phyloP scores from a whole-genome alignment of 2,329 filamentous ascomycete species.

The Raffaelea arxii region DNA sequence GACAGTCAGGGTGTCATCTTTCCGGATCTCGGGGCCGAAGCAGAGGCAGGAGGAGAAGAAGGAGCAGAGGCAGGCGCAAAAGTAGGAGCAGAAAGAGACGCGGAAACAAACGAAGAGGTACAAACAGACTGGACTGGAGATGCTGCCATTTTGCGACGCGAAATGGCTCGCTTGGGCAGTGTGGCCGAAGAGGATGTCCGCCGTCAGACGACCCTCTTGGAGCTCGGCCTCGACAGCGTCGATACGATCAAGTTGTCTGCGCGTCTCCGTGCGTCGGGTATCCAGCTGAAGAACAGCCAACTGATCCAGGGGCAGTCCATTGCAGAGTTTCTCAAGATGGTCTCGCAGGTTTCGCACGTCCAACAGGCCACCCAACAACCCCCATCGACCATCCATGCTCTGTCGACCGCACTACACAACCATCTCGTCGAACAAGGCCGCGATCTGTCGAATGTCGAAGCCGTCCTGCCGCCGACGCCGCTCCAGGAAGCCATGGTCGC shows the following conservation, averaged over 20 bases:
- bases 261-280: slow-evolving; percentile 49
- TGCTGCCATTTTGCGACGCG: slow-evolving; percentile 43
- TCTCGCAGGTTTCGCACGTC: slow-evolving; percentile 8
- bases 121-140: slow-evolving; percentile 52
- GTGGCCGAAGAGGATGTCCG: slow-evolving; percentile 40
- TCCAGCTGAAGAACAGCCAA: slow-evolving; percentile 60
- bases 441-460: slow-evolving; percentile 35
- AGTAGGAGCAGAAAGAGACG: too few species aligned
- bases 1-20: slow-evolving; percentile 4
- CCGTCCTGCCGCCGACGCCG: slow-evolving; percentile 65
- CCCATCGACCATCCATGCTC: not conserved
- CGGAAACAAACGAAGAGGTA: too few species aligned
- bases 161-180: slow-evolving; percentile 54
- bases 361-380: too few species aligned
- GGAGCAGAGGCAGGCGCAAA: too few species aligned
- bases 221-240: slow-evolving; percentile 84
- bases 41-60: too few species aligned
- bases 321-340: slow-evolving; percentile 39
- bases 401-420: slow-evolving; percentile 21
- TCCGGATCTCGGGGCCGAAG: too few species aligned
- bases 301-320: slow-evolving; percentile 68
- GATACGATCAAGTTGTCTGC: slow-evolving; percentile 80
- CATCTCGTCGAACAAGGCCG: slow-evolving; percentile 26
- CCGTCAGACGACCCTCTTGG: slow-evolving; percentile 58
- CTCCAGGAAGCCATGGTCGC: slow-evolving; percentile 81